phyloP scores from a whole-genome alignment of 495 filamentous ascomycete species.

The Gamarada debralockiae region DNA sequence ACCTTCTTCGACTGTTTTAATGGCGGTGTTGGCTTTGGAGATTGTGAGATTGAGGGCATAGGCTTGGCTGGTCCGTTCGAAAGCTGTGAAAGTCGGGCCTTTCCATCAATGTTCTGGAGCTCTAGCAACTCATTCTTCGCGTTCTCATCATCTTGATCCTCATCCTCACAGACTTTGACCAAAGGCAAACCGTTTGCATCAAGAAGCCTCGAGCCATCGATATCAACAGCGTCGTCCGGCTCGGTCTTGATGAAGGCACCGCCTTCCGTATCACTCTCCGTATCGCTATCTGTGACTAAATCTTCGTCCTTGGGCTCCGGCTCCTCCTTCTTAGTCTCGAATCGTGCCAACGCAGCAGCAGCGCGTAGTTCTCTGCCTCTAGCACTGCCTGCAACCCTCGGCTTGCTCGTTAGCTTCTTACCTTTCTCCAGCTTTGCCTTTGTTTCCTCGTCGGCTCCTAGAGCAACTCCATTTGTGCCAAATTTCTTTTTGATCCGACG shows the following conservation, averaged over 20 bases:
- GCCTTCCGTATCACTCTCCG: constrained; percentile 17
- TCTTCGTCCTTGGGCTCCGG: constrained; percentile 21
- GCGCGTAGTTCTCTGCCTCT: constrained; percentile 72
- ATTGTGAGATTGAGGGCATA: too few species aligned
- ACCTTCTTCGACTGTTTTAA: too few species aligned
- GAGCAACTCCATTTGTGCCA: constrained; percentile 57
- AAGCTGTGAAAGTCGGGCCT: not conserved
- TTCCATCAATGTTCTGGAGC: constrained; percentile 10
- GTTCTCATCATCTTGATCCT: constrained; percentile 37
- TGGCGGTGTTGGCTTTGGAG: too few species aligned
- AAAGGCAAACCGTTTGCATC: constrained; percentile 57
- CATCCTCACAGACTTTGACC: constrained; percentile 69
- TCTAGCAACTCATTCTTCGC: constrained; percentile 17
- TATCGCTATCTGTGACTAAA: constrained; percentile 21
- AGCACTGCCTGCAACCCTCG: constrained; percentile 64
- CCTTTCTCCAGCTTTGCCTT: constrained; percentile 65
- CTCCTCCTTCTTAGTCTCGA: constrained; percentile 51
- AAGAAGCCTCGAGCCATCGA: constrained; percentile 54
- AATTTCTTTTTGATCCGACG: constrained; percentile 67
- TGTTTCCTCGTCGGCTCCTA: constrained; percentile 62
- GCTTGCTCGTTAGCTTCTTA: constrained; percentile 46
- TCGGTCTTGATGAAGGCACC: constrained; percentile 22
- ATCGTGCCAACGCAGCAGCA: constrained; percentile 70
- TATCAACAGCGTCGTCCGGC: constrained; percentile 42
- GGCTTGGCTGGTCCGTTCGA: not conserved